Conservation (phyloP, 2,329 filamentous ascomycete genomes). For the Pseudogymnoascus sp. region DNA sequence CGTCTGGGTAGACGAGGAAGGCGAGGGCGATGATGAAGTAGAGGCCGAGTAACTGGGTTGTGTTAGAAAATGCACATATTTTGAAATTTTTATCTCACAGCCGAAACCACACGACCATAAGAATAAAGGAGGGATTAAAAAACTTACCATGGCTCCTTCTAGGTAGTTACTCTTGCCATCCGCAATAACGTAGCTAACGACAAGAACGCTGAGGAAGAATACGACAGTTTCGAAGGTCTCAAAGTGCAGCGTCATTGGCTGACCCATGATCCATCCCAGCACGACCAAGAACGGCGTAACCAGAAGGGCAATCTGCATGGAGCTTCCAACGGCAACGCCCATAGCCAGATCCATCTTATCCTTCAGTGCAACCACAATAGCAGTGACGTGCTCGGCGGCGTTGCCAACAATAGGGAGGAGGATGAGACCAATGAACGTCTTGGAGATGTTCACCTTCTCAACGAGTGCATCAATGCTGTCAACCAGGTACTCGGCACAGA, state of each 20-base stretch:
- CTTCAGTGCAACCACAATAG: slow-evolving; percentile 68
- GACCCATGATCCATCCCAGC: slow-evolving; percentile 65
- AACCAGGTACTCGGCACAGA: slow-evolving; percentile 72
- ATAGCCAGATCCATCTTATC: slow-evolving; percentile 73
- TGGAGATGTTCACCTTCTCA: slow-evolving; percentile 62
- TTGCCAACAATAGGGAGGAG: slow-evolving; percentile 75
- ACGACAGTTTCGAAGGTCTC: slow-evolving; percentile 73
- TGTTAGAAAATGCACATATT: not conserved
- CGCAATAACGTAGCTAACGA: slow-evolving; percentile 69
- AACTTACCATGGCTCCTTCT: slow-evolving; percentile 63
- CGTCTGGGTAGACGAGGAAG: slow-evolving; percentile 54
- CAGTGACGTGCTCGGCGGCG: slow-evolving; percentile 74
- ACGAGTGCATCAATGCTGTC: slow-evolving; percentile 69
- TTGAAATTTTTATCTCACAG: slow-evolving; percentile 18
- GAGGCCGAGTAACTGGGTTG: slow-evolving; percentile 25
- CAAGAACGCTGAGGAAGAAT: slow-evolving; percentile 67
- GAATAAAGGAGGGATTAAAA: slow-evolving; percentile 22
- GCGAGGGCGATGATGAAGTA: slow-evolving; percentile 54
- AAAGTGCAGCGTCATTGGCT: slow-evolving; percentile 72
- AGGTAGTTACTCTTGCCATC: slow-evolving; percentile 81
- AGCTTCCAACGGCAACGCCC: slow-evolving; percentile 74
- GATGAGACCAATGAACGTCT: slow-evolving; percentile 74
- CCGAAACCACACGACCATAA: slow-evolving; percentile 6
- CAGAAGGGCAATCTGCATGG: slow-evolving; percentile 74
- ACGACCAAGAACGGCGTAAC: slow-evolving; percentile 76